Evolutionary conservation across 257 asterid genomes (phyloP).

Genomic region (Lavandula angustifolia): DNA sequence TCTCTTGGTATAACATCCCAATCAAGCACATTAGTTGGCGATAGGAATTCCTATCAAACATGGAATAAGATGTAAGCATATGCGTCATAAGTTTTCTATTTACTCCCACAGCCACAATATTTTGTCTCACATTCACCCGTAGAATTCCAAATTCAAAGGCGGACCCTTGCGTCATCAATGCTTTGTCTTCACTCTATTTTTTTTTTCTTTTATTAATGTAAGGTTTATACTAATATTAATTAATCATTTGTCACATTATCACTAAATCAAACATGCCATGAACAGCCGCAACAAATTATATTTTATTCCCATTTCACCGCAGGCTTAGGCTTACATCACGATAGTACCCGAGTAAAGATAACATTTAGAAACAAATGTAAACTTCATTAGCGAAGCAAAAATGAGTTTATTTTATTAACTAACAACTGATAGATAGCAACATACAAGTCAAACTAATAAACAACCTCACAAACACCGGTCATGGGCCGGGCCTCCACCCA

Average conservation of each 20-base stretch:
- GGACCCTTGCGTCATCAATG: slow-evolving; percentile 17
- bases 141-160: slow-evolving; percentile 26
- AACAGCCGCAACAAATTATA: not conserved
- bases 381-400: slow-evolving; percentile 30
- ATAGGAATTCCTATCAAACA: slow-evolving; percentile 10
- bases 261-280: not conserved
- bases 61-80: slow-evolving; percentile 29
- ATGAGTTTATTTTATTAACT: slow-evolving; percentile 24
- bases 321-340: slow-evolving; percentile 2
- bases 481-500: slow-evolving; percentile 24
- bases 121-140: not conserved
- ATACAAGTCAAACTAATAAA: slow-evolving; percentile 32
- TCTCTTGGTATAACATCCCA: slow-evolving; percentile 22
- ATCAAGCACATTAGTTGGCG: slow-evolving; percentile 26
- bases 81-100: slow-evolving; percentile 13
- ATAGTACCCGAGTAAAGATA: not conserved
- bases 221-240: not conserved
- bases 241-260: not conserved
- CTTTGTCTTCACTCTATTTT: not conserved
- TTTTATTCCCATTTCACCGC: not conserved
- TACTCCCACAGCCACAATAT: slow-evolving; percentile 4
- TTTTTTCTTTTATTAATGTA: not conserved
- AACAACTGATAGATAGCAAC: slow-evolving; percentile 23
- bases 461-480: slow-evolving; percentile 43
- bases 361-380: slow-evolving; percentile 2